phyloP scores from a whole-genome alignment of 2,329 filamentous ascomycete species.

The Penicillium sclerotiorum region DNA sequence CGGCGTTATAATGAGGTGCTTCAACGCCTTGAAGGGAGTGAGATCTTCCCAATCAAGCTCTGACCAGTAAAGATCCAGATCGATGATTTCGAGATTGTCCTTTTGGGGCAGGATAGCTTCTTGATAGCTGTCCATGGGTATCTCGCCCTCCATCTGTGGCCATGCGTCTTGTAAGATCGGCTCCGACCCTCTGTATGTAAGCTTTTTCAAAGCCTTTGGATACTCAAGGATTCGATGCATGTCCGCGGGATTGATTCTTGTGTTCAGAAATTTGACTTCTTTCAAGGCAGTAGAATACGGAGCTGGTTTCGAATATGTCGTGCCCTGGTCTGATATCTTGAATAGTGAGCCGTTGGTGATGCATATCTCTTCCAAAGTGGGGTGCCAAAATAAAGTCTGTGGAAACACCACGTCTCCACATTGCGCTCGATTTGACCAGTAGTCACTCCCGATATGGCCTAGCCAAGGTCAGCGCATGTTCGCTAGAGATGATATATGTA shows the following conservation, averaged over 20 bases:
- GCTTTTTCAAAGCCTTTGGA: constrained; percentile 5
- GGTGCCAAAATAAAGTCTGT: constrained; percentile 5
- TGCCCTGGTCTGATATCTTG: not conserved
- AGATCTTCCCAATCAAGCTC: too few species aligned
- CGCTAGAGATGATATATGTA: not conserved
- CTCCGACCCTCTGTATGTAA: constrained; percentile 9
- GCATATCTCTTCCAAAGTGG: constrained; percentile 6
- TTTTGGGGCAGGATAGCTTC: too few species aligned
- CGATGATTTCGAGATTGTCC: too few species aligned
- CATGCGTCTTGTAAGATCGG: not conserved
- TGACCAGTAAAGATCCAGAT: too few species aligned
- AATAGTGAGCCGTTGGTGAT: constrained; percentile 6
- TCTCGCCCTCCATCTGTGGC: not conserved
- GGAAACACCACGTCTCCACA: not conserved
- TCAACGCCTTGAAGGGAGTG: too few species aligned
- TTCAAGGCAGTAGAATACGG: constrained; percentile 1
- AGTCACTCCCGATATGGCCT: constrained; percentile 12
- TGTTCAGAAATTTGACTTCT: constrained; percentile 11
- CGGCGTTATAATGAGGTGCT: constrained; percentile 10
- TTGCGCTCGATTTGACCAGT: not conserved
- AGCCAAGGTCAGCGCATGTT: not conserved
- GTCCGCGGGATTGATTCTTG: not conserved
- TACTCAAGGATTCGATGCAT: not conserved
- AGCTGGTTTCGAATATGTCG: not conserved
- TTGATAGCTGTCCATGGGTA: not conserved